Percentiles rank a stretch among this genome's conserved stretches.
phyloP scores from a whole-genome alignment of 1,139 yeast genomes.

The Pneumocystis canis region DNA sequence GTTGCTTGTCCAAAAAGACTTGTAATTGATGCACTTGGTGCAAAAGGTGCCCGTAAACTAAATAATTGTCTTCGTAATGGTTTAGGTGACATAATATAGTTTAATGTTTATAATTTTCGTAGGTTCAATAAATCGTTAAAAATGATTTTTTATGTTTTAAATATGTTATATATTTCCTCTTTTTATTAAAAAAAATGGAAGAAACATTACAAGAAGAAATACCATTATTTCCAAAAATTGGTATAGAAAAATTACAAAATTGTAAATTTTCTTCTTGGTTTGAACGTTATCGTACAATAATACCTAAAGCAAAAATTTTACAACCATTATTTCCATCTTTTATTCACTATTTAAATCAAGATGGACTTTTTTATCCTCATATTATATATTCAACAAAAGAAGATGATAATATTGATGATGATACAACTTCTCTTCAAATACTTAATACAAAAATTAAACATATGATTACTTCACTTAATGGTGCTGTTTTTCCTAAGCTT shows the following conservation, averaged over 20 bases:
- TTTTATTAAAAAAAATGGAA: no score
- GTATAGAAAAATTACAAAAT: no score
- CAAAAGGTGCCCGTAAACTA: not conserved
- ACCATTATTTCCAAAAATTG: no score
- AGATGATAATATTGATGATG: not conserved
- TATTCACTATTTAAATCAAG: constrained; percentile 54
- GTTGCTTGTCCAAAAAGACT: not conserved
- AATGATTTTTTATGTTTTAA: no score
- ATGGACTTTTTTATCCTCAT: constrained; percentile 56
- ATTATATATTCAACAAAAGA: constrained; percentile 8
- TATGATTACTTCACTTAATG: constrained; percentile 33
- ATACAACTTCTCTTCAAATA: constrained; percentile 35
- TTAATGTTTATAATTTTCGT: no score
- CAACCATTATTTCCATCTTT: constrained; percentile 54
- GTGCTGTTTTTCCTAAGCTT: constrained; percentile 67
- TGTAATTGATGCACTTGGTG: not conserved
- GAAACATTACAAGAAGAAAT: no score
- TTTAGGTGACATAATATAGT: not conserved
- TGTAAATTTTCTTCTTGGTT: constrained; percentile 77
- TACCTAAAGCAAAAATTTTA: constrained; percentile 41
- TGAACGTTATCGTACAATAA: constrained; percentile 34
- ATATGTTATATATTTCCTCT: no score
- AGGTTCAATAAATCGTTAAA: no score
- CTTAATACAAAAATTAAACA: constrained; percentile 41
- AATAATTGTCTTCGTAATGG: not conserved